Conservation (phyloP, 2,329 filamentous ascomycete genomes). For the Ascochyta viciae-villosae region DNA sequence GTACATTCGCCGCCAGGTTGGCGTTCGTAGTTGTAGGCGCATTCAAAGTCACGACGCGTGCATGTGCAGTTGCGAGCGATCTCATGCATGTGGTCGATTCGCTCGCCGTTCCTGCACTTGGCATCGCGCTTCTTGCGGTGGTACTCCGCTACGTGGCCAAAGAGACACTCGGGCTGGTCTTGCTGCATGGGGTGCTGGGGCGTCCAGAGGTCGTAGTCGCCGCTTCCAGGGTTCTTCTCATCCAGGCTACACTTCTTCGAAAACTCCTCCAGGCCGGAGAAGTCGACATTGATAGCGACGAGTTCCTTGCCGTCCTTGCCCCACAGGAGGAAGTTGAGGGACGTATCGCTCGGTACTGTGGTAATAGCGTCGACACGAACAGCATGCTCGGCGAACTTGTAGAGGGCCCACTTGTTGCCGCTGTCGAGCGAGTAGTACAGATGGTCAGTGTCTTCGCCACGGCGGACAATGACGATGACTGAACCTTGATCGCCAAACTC, state of each 20-base stretch:
- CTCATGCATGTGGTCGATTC: conserved; percentile 69
- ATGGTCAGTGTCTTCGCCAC: conserved; percentile 69
- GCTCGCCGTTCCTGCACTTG: conserved; percentile 82
- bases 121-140: conserved; percentile 84
- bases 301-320: conserved; percentile 65
- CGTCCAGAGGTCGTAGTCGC: conserved; percentile 86
- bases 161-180: conserved; percentile 81
- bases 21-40: conserved; percentile 92
- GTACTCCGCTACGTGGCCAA: conserved; percentile 89
- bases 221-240: conserved; percentile 64
- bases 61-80: conserved; percentile 81
- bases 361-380: conserved; percentile 81
- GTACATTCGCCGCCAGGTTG: conserved; percentile 77
- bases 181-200: conserved; percentile 83
- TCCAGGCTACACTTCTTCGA: conserved; percentile 74
- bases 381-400: conserved; percentile 73
- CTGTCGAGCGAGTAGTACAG: conserved; percentile 82
- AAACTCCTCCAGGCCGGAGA: conserved; percentile 71
- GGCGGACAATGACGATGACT: conserved; percentile 84
- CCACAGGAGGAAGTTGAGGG: conserved; percentile 93
- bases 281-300: conserved; percentile 85
- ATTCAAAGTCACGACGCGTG: conserved; percentile 87
- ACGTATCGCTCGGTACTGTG: conserved; percentile 86
- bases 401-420: conserved; percentile 78
- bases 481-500: conserved; percentile 96